A percentile compares a stretch with the other conserved stretches of the same genome.
phyloP scores from a whole-genome alignment of 352 stramenopile genomes.

The Phytopythium oedochilum region DNA sequence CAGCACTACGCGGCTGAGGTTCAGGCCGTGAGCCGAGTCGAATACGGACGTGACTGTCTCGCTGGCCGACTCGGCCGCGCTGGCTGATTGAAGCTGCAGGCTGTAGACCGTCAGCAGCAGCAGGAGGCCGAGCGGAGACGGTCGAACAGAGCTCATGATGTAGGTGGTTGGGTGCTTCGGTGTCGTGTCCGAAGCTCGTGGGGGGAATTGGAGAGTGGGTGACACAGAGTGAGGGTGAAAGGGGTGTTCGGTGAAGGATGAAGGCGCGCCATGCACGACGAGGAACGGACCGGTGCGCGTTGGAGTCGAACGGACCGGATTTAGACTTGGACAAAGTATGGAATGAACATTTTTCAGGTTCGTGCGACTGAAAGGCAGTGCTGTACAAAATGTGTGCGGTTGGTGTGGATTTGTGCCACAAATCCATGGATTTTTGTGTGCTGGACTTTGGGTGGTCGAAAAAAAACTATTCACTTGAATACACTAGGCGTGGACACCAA shows the following conservation, averaged over 20 bases:
- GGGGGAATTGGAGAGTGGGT: slow-evolving; percentile 16
- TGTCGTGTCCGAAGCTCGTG: slow-evolving; percentile 1
- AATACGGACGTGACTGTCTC: slow-evolving; percentile 28
- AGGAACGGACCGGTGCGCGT: background rate
- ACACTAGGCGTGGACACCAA: too few relatives aligned
- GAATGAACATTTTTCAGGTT: background rate
- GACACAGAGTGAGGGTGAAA: background rate
- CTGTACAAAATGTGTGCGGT: too few relatives aligned
- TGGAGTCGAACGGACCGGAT: background rate
- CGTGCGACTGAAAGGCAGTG: slow-evolving; percentile 7
- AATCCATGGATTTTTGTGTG: too few relatives aligned
- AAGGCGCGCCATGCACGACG: background rate
- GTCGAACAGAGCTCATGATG: background rate
- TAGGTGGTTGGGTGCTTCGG: background rate
- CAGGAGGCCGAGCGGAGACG: background rate
- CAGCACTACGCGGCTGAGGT: slow-evolving; percentile 34
- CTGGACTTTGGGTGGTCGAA: too few relatives aligned
- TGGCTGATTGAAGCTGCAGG: slow-evolving; percentile 4
- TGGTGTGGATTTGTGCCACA: too few relatives aligned
- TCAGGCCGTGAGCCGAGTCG: slow-evolving; percentile 22
- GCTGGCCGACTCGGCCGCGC: slow-evolving; percentile 14
- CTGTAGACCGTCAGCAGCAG: slow-evolving; percentile 6
- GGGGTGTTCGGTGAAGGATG: background rate
- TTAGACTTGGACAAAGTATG: background rate
- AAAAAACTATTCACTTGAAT: too few relatives aligned